Conservation (phyloP, 2,329 filamentous ascomycete species). For the Helotiales sp. region DNA sequence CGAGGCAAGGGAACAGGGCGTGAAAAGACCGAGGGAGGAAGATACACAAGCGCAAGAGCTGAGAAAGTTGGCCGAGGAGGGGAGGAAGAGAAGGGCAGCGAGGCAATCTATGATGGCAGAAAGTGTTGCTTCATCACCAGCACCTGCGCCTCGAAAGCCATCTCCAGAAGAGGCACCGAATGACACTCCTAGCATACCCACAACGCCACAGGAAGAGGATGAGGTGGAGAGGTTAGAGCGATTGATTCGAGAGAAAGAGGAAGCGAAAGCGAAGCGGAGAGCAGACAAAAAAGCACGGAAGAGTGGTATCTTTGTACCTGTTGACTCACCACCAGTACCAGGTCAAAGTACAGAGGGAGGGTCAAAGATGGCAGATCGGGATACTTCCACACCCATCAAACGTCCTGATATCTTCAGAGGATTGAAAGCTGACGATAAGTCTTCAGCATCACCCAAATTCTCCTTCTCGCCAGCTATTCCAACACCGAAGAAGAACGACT, state of each 20-base stretch:
- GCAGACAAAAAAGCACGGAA: slow-evolving; percentile 40
- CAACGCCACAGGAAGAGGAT: slow-evolving; percentile 36
- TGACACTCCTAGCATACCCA: background rate
- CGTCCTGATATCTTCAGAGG: slow-evolving; percentile 37
- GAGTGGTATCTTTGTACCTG: slow-evolving; percentile 33
- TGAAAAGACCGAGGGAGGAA: slow-evolving; percentile 58
- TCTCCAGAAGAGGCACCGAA: slow-evolving; percentile 1
- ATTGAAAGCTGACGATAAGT: slow-evolving; percentile 42
- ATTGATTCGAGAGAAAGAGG: slow-evolving; percentile 42
- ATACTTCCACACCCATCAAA: slow-evolving; percentile 33
- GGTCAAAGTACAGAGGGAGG: slow-evolving; percentile 2
- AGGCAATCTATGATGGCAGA: slow-evolving; percentile 42
- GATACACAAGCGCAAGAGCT: slow-evolving; percentile 51
- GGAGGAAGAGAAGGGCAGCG: slow-evolving; percentile 49
- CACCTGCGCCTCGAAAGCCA: slow-evolving; percentile 16
- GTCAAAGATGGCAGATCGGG: slow-evolving; percentile 19
- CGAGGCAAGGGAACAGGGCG: slow-evolving; percentile 69
- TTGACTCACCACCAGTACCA: slow-evolving; percentile 25
- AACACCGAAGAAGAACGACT: slow-evolving; percentile 32
- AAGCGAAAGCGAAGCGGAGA: slow-evolving; percentile 39
- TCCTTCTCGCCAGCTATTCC: slow-evolving; percentile 32
- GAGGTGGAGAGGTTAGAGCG: slow-evolving; percentile 47
- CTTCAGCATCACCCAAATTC: slow-evolving; percentile 36
- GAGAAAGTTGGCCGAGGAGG: slow-evolving; percentile 52
- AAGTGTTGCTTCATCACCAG: slow-evolving; percentile 22